These are phyloP conservation scores for Fraxinus latifolia DNA, from an alignment of 305 asterid species.

Conservation along the genomic window DNA sequence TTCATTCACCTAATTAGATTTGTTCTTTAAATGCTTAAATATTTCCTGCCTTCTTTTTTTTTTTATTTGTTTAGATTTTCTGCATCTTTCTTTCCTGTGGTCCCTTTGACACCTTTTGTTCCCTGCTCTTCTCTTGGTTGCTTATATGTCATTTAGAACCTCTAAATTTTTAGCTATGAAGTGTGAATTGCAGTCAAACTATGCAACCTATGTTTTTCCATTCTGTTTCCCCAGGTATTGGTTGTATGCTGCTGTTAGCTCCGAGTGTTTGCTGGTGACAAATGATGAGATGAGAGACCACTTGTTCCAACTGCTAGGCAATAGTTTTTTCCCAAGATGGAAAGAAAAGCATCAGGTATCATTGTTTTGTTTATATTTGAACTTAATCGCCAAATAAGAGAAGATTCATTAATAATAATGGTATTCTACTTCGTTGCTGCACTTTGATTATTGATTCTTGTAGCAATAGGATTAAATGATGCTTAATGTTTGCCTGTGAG, in stretches of 20 bases:
- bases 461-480: neutral
- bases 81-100: neutral
- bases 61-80: neutral
- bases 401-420: neutral
- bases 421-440: neutral
- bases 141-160: conserved; percentile 3
- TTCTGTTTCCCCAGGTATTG: conserved; percentile 62
- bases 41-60: neutral
- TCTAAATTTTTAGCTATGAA: conserved; percentile 9
- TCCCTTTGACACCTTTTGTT: neutral
- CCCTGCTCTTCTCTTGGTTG: neutral
- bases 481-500: neutral
- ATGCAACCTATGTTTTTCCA: conserved; percentile 5
- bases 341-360: conserved; percentile 96
- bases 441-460: neutral
- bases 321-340: conserved; percentile 91
- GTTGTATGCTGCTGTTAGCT: conserved; percentile 94
- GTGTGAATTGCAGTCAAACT: neutral
- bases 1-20: neutral
- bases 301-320: conserved; percentile 81
- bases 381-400: neutral
- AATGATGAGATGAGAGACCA: conserved; percentile 99
- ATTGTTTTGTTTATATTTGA: neutral
- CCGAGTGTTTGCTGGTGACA: conserved; percentile 81
- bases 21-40: neutral